Base-by-base conservation (phyloP, 2,329 filamentous ascomycete genomes). In the Epichloe festucae region DNA sequence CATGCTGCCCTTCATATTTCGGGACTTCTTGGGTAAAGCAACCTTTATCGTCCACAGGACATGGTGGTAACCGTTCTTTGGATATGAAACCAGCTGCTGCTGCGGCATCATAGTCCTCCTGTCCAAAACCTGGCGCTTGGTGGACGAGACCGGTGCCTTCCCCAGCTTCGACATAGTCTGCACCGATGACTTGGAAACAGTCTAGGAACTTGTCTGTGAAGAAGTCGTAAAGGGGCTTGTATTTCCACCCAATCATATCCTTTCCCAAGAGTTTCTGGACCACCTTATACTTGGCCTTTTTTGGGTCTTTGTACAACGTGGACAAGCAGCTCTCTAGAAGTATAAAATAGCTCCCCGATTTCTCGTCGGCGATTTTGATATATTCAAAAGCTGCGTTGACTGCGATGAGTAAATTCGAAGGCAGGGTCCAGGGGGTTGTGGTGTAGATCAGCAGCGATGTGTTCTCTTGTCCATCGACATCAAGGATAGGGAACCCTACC, bases 331-430 rank as follows among this genome's bases (percentile, higher is more conserved):
- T 73, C 60, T 88, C 85, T 44, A 88, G 70, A 36, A 87, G 73
- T 53, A 87, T 78, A 63, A 84, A 88, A 57, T 85, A 74, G 58
- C 81, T 84, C 31, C 78, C 78, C 0, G 80, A 79, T 21, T 71
- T 71, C 59, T 84, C 78, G 58, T 89, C 85, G 46, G 76, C 72
- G 45, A 88, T 82, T 64, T 87, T 83, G 60, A 89, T 67, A 65
- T 91, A 91, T 62, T 90, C 86, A 59, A 87, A 89, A 54, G 87
- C 78, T 7, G 86, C 85, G 62, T 90, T 79, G 17, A 78, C 83
- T 44, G 83, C 84, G 46, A 93, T 76, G 11, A 77, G 82, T 34
- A 78, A 74, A 67, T 91, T 84, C n/a, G 85, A 88, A 10, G 87
- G 87, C 46, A 93, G 70, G 2, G 87, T 90, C 87, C 86, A 73